Evolutionary conservation across 2,329 filamentous ascomycete genomes (phyloP), one percentile per base, ranked within the genome.

Genomic region (Stachybotrys echinatus): DNA sequence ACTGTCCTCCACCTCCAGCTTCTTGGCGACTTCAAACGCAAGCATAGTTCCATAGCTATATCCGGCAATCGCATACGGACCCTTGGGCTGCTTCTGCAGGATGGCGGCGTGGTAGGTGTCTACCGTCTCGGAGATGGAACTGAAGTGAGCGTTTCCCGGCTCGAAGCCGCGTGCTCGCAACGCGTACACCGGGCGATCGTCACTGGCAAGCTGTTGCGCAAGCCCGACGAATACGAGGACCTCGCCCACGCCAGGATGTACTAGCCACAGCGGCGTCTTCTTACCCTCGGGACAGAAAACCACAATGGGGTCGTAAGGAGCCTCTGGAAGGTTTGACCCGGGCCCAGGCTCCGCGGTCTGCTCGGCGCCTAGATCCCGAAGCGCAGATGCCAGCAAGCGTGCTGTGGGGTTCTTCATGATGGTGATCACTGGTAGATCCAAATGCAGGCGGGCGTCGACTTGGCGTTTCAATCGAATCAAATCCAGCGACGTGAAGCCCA

Each of bases 11-110:
- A 38, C 40, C 45, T 78, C 68, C 10, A 80, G 65, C 2, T 53
- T 27, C 59, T 80, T 80, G 12, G 68, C 64, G 1, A 75, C 58
- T 56, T 80, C 77, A 50, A 79, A 81, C 0, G 75, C 73, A 0
- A 80, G 50, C 58, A 76, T 76, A 0, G 65, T 54, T 2, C 78
- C 77, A 55, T 73, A 79, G 5, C 66, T 73, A 55, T 80, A 81
- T 1, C 78, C 77, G 0, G 73, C 72, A 1, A 81, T 57, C 0
- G 73, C 73, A 53, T 81, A 81, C 12, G 42, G 42, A n/a, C 42
- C 42, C 0, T 60, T 14, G 0, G 76, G 75, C 50, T 81, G 77
- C 1, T 50, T 51, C 4, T 49, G 21, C n/a, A 66, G 65, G 37
- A 45, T 45, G 17, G 42, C 42, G 3, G 42, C 42, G 21, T n/a